Percentiles rank a stretch among this genome's conserved stretches.
phyloP scores from a whole-genome alignment of 352 stramenopile species.

The Phytophthora sojae region DNA sequence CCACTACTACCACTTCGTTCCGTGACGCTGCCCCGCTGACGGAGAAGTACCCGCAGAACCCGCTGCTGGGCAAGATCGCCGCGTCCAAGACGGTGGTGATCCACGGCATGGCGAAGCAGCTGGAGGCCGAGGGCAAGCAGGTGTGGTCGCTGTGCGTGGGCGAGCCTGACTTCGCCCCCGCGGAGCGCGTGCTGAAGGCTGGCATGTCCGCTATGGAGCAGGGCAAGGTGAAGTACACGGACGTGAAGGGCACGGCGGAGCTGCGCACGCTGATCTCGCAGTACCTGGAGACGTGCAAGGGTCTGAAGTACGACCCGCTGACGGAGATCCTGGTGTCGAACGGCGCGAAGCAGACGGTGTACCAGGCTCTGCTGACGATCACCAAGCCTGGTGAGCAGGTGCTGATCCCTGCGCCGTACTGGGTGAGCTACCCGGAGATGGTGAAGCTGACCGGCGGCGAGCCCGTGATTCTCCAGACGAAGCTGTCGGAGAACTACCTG shows the following conservation, averaged over 20 bases:
- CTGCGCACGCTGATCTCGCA: slow-evolving; percentile 90
- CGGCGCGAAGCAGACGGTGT: slow-evolving; percentile 96
- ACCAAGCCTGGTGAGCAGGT: slow-evolving; percentile 94
- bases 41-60: slow-evolving; percentile 75
- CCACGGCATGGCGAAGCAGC: slow-evolving; percentile 95
- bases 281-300: slow-evolving; percentile 93
- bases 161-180: slow-evolving; percentile 93
- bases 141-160: slow-evolving; percentile 96
- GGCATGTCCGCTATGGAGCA: slow-evolving; percentile 69
- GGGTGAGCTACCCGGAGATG: slow-evolving; percentile 98
- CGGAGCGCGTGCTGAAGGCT: slow-evolving; percentile 91
- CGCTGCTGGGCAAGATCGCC: slow-evolving; percentile 87
- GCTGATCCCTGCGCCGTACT: slow-evolving; percentile 96
- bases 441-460: slow-evolving; percentile 91
- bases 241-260: slow-evolving; percentile 91
- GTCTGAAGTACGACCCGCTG: slow-evolving; percentile 87
- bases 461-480: slow-evolving; percentile 93
- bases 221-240: slow-evolving; percentile 95
- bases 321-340: slow-evolving; percentile 97
- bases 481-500: slow-evolving; percentile 91
- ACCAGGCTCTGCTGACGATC: slow-evolving; percentile 93
- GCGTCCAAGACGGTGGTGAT: slow-evolving; percentile 95
- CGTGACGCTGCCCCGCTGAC: slow-evolving; percentile 35
- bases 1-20: neutral
- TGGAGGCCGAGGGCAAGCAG: slow-evolving; percentile 93